A percentile compares a stretch with the other conserved stretches of the same genome.
These are phyloP conservation scores for thale cress (Arabidopsis thaliana) DNA, from an alignment of 345 rosid species.

Conservation along the genomic window DNA sequence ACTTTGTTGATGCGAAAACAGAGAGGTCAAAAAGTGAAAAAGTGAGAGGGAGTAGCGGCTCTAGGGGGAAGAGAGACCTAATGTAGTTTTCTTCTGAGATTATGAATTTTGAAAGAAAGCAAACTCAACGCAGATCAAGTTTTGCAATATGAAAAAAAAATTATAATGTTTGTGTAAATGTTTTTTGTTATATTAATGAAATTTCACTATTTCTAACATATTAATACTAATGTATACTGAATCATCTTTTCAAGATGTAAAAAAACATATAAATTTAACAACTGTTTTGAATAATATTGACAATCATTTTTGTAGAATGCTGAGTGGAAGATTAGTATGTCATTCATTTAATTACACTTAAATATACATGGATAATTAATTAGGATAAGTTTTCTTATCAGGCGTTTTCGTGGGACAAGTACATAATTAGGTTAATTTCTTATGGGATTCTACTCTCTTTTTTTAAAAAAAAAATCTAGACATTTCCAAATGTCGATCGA, in stretches of 20 bases:
- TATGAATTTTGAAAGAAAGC: not conserved
- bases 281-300: not conserved
- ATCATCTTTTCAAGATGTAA: not conserved
- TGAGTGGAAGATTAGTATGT: not conserved
- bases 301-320: not conserved
- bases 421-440: not conserved
- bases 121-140: not conserved
- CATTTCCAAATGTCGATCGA: not conserved
- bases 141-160: no score
- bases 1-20: constrained; percentile 3
- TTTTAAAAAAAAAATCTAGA: not conserved
- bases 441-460: no score
- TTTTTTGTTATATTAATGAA: not conserved
- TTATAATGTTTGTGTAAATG: not conserved
- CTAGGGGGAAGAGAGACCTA: not conserved
- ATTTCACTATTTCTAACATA: not conserved
- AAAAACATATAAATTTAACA: not conserved
- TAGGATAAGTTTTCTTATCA: not conserved
- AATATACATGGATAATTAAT: not conserved
- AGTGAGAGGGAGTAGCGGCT: not conserved
- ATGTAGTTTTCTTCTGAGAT: not conserved
- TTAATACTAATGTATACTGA: not conserved
- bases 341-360: not conserved
- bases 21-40: not conserved
- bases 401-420: not conserved